These are phyloP conservation scores for Phytophthora rubi DNA, from an alignment of 352 stramenopile species.

Conservation along the genomic window DNA sequence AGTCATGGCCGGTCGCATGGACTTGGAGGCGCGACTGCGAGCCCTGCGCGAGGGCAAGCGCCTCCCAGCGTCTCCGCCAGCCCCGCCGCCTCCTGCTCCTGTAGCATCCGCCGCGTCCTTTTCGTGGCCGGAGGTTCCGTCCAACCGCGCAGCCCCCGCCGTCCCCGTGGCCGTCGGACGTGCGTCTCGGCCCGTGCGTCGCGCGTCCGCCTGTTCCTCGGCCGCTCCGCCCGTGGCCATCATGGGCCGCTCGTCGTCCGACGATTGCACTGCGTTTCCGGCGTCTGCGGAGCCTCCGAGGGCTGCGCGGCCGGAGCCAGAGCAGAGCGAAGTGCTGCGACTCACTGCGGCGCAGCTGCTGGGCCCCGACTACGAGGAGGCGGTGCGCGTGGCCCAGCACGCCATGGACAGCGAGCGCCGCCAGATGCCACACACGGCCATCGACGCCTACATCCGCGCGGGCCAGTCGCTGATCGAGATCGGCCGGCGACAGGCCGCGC, in stretches of 20 bases:
- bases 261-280: conserved; percentile 6
- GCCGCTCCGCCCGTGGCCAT: conserved; percentile 18
- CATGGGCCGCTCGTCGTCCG: conserved; percentile 18
- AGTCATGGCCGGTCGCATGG: conserved; percentile 30
- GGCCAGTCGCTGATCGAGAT: conserved; percentile 75
- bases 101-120: conserved; percentile 19
- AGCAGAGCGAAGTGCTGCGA: conserved; percentile 28
- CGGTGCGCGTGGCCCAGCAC: conserved; percentile 64
- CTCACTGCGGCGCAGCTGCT: conserved; percentile 47
- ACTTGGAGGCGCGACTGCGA: conserved; percentile 69
- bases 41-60: conserved; percentile 53
- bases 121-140: conserved; percentile 33
- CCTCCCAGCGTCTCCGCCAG: not conserved
- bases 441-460: conserved; percentile 75
- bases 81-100: conserved; percentile 10
- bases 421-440: conserved; percentile 66
- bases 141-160: conserved; percentile 9
- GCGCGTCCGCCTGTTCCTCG: conserved; percentile 17
- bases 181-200: conserved; percentile 15
- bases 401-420: conserved; percentile 76
- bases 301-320: conserved; percentile 7
- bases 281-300: not conserved
- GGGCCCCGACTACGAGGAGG: conserved; percentile 66
- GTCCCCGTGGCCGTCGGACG: conserved; percentile 12
- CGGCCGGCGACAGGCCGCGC: conserved; percentile 58